These are phyloP conservation scores for Metschnikowia dekortorum DNA, from an alignment of 805 yeast genomes.

Conservation along the genomic window DNA sequence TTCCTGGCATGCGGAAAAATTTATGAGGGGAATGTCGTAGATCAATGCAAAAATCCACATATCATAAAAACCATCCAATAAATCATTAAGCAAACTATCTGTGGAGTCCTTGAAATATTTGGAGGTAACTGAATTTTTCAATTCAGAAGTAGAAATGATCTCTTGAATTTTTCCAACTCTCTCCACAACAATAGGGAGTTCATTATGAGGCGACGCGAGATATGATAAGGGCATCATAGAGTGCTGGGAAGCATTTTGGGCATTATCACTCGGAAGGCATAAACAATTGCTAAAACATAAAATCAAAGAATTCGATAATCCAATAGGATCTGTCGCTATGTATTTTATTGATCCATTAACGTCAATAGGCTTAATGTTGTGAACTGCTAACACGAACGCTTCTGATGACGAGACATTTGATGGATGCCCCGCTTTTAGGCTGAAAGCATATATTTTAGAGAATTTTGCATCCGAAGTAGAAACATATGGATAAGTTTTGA, in stretches of 20 bases:
- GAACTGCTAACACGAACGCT: conserved; percentile 52
- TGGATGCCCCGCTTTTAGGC: not conserved
- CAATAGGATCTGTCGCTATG: conserved; percentile 57
- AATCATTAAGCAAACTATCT: conserved; percentile 8
- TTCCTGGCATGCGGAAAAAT: not conserved
- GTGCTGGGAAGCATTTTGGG: conserved; percentile 17
- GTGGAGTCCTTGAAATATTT: conserved; percentile 2
- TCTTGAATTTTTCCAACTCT: conserved; percentile 20
- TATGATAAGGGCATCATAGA: conserved; percentile 44
- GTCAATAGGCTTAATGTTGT: conserved; percentile 32
- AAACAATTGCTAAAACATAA: conserved; percentile 43
- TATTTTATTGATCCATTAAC: conserved; percentile 19
- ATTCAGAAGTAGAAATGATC: not conserved
- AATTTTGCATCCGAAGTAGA: not conserved
- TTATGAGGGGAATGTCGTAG: conserved; percentile 6
- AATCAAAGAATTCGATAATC: conserved; percentile 44
- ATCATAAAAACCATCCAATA: conserved; percentile 12
- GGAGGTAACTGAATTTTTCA: not conserved
- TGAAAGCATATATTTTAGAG: not conserved
- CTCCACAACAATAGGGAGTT: conserved; percentile 56
- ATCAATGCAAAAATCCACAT: conserved; percentile 15
- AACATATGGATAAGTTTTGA: conserved; percentile 28
- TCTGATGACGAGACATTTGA: not conserved
- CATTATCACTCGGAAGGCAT: conserved; percentile 33
- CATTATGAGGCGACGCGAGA: conserved; percentile 45